phyloP scores from a whole-genome alignment of 257 asterid species.

The Oldenlandia corymbosa region DNA sequence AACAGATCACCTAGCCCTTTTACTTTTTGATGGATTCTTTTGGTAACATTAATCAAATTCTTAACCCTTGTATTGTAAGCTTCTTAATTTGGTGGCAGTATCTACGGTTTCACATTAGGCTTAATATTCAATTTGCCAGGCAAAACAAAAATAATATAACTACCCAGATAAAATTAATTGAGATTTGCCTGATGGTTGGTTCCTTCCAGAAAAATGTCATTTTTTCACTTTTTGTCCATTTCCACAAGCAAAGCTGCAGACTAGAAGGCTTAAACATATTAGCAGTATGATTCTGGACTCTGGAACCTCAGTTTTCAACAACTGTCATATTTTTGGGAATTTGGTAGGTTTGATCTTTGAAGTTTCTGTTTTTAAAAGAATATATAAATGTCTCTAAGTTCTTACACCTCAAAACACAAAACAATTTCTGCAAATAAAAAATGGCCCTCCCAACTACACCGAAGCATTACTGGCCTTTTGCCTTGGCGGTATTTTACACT shows the following conservation, averaged over 20 bases:
- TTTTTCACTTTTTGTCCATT: background rate
- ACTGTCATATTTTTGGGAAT: background rate
- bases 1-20: slow-evolving; percentile 24
- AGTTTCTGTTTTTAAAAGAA: too few relatives aligned
- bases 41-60: slow-evolving; percentile 1
- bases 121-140: too few relatives aligned
- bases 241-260: background rate
- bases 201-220: background rate
- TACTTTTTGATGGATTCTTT: too few relatives aligned
- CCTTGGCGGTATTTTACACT: slow-evolving; percentile 27
- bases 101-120: too few relatives aligned
- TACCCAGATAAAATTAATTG: too few relatives aligned
- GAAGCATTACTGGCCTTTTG: slow-evolving; percentile 19
- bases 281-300: slow-evolving; percentile 1
- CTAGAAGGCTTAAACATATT: background rate
- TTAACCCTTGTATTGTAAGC: slow-evolving; percentile 7
- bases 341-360: slow-evolving; percentile 15
- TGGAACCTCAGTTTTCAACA: too few relatives aligned
- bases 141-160: too few relatives aligned
- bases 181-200: too few relatives aligned
- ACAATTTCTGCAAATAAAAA: slow-evolving; percentile 11
- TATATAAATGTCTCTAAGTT: background rate
- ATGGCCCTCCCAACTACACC: slow-evolving; percentile 37
- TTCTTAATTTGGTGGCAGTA: slow-evolving; percentile 3
- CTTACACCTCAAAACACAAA: too few relatives aligned